Evolutionary conservation across 139 green algal species (phyloP), one percentile per base, ranked within the genome.

Genomic region (Micromonas commoda): DNA sequence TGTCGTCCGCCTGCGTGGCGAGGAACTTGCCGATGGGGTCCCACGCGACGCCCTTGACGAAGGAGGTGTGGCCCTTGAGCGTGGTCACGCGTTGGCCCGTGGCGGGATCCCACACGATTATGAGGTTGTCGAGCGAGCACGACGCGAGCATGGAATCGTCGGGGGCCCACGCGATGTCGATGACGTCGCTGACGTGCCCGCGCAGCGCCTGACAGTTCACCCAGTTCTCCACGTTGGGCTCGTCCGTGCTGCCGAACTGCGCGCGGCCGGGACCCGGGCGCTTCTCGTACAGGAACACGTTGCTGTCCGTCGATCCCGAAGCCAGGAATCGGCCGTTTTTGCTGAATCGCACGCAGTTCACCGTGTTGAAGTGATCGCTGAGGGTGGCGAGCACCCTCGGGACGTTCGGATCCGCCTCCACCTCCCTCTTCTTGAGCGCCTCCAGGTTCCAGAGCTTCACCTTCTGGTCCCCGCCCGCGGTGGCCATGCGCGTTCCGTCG

Each of bases 41-140:
- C 93, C 94, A 99, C 1, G 91, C 90, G 20, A 99, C 84, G 31
- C 95, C 95, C 78, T 99, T 98, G 33, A 98, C 92, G 57, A 91
- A 91, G 60, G 80, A 89, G n/a, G 70, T 78, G 82, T 97, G 92
- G 3, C 77, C 83, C 34, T 79, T 32, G 6, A 94, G 81, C 4
- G 73, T 73, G 23, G 51, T 64, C 32, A 91, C 52, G 33, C 35
- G 31, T 24, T 33, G 38, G 19, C 79, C 76, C 28, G 28, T 82
- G 6, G 29, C 67, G 20, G 23, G 20, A 26, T 90, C 77, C 90
- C 90, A 95, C 0, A 94, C 64, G 33, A 83, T 82, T 51, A 96
- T 86, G 0, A 76, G 79, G 82, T 92, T 94, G 90, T 98, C 94
- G 33, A 97, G 64, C 54, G 82, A 88, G 69, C 86, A 89, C 20